Percentiles rank a stretch among this genome's conserved stretches.
These are phyloP conservation scores for Aegilops speltoides DNA, from an alignment of 176 grass and related monocot genomes.

Conservation along the genomic window DNA sequence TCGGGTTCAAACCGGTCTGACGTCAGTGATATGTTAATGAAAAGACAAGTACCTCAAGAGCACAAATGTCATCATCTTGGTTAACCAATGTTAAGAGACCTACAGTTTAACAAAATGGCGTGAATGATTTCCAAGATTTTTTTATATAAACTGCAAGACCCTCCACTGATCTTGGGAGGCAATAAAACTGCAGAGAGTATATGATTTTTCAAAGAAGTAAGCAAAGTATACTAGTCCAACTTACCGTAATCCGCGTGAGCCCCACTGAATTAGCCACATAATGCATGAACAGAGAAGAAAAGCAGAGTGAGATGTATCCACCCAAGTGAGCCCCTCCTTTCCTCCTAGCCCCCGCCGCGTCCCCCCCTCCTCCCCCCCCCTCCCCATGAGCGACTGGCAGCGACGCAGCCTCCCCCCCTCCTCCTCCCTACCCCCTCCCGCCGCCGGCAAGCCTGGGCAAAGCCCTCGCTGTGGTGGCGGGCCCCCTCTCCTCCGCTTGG, in stretches of 20 bases:
- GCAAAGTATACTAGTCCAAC: neutral
- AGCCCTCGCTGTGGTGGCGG: too few relatives aligned
- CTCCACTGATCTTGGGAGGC: neutral
- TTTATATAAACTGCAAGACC: neutral
- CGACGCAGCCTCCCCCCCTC: too few relatives aligned
- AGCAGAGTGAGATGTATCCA: conserved; percentile 19
- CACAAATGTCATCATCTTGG: conserved; percentile 89
- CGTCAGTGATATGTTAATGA: neutral
- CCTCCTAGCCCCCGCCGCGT: too few relatives aligned
- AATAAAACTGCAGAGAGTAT: neutral
- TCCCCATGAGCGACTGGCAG: too few relatives aligned
- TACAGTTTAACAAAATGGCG: conserved; percentile 30
- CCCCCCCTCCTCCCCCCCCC: too few relatives aligned
- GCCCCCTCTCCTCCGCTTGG: too few relatives aligned
- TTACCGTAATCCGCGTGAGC: conserved; percentile 96
- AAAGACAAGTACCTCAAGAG: conserved; percentile 74
- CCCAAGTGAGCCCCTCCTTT: neutral
- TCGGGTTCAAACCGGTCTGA: too few relatives aligned
- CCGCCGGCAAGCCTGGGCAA: too few relatives aligned
- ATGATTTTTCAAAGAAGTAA: neutral
- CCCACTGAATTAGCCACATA: conserved; percentile 62
- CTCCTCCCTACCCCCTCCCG: too few relatives aligned
- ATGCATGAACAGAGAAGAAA: conserved; percentile 20
- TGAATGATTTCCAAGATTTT: neutral
- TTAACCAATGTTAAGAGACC: conserved; percentile 88